Evolutionary conservation across 2,329 filamentous ascomycete genomes (phyloP), one percentile per base, ranked within the genome.

Genomic region (Rhinocladiella mackenziei): DNA sequence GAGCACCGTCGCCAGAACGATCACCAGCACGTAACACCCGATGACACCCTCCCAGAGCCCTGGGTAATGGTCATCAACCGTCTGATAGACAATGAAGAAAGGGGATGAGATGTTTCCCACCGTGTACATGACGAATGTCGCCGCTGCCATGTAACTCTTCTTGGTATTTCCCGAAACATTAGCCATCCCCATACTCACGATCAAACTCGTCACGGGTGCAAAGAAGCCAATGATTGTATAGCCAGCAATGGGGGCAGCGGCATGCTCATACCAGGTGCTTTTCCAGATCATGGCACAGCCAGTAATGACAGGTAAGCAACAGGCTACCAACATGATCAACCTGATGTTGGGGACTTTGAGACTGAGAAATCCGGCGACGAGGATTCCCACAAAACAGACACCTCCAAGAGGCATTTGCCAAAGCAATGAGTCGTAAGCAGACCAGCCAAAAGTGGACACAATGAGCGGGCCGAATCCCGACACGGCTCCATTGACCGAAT

Each of bases 111-210:
- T 88, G 55, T 88, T 88, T 1, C 84, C 78, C 5, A 88, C 79
- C 43, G 82, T 85, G 58, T 88, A 88, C 0, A 81, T 83, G 0
- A 86, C 81, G 51, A 88, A 89, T 1, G 86, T 82, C 0, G 80
- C 80, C 0, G 81, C 80, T 0, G 84, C 81, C 73, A 84, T 86
- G 56, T 84, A 81, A 51, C 80, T 84, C 70, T 88, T 88, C 67
- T 89, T 89, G 0, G 84, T 88, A 17, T 84, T 76, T 0, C 85
- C 84, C 0, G 84, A 83, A 0, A 88, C 82, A 53, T 89, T 89
- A 8, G 77, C 76, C 71, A 77, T 77, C 0, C 74, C 76, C 2
- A 79, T 58, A 0, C 70, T 71, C 30, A 80, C 77, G 2, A 75
- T 73, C n/a, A 78, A 66, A 31, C 77, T 81, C 1, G 85, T 83